phyloP scores from a whole-genome alignment of 1,139 yeast genomes.

The Scheffersomyces parashehatae region DNA sequence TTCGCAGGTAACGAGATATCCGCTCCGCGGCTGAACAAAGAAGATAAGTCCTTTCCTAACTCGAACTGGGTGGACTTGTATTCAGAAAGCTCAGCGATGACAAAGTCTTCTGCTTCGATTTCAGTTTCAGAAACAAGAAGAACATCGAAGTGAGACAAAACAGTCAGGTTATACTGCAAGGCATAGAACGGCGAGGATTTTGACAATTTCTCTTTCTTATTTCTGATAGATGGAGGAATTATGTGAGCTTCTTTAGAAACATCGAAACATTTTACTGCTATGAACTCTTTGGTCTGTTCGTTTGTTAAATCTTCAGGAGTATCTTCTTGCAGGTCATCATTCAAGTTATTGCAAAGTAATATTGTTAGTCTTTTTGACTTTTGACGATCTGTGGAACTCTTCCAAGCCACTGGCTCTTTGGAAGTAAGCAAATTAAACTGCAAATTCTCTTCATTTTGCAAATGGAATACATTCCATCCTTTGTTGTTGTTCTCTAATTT shows the following conservation, averaged over 20 bases:
- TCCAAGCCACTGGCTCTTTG: constrained; percentile 5
- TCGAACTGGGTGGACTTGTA: constrained; percentile 20
- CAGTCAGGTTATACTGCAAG: constrained; percentile 35
- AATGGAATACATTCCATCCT: constrained; percentile 11
- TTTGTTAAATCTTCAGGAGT: constrained; percentile 21
- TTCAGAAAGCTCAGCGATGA: constrained; percentile 33
- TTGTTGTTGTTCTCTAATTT: constrained; percentile 2
- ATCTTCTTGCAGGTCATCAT: neutral
- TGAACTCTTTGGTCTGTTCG: constrained; percentile 18
- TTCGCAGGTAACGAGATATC: constrained; percentile 43
- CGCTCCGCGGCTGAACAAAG: constrained; percentile 34
- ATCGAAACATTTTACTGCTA: constrained; percentile 44
- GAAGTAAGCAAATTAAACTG: constrained; percentile 20
- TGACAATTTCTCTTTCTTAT: constrained; percentile 10
- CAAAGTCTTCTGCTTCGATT: constrained; percentile 30
- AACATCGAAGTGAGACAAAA: constrained; percentile 43
- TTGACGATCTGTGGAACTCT: constrained; percentile 2
- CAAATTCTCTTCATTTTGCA: constrained; percentile 4
- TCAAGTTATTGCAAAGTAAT: constrained; percentile 16
- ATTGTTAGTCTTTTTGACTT: constrained; percentile 8
- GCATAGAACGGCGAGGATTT: constrained; percentile 46
- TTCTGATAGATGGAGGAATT: constrained; percentile 47
- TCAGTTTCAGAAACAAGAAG: constrained; percentile 38
- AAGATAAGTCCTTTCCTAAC: constrained; percentile 34
- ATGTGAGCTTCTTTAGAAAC: constrained; percentile 28